Evolutionary conservation across 768 basidiomycete genomes (phyloP), one percentile per base, ranked within the genome.

Genomic region (Austroboletus eburneus): DNA sequence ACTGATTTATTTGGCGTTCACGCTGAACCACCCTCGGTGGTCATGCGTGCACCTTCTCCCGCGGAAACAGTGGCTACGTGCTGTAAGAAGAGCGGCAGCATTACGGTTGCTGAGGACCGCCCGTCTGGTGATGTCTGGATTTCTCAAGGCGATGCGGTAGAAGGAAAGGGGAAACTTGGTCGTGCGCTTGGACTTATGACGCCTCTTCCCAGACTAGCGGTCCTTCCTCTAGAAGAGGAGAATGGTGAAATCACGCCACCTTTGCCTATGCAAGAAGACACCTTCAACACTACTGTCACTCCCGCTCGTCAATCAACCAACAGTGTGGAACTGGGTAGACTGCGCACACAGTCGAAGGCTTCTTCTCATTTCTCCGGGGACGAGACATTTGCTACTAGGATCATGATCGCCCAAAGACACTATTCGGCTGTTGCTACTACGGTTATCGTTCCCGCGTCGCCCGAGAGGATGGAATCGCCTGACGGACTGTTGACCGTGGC

Each of bases 71-170:
- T 64, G 20, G 51, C 52, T 20, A 43, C 40, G 5, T 53, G 49
- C 34, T 24, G 37, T 63, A 85, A 83, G 61, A 77, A 78, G 45
- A 83, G 81, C 62, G 78, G 74, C 39, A 80, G 77, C 50, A 53
- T 69, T 42, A 85, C 82, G 17, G 78, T 85, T 33, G 79, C 87
- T 18, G 83, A 87, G 62, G 79, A 78, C 23, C 77, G 82, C 25
- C 80, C 82, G 39, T 85, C 83, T 54, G 82, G 83, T 21, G 85
- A 87, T 55, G 79, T 87, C 23, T 87, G 86, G 86, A 64, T 87
- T 52, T 62, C 77, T 12, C 83, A 82, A 44, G 83, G 85, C n/a
- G 79, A 87, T 49, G 85, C 85, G 7, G 69, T 83, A 18, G 81
- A 83, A 40, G 81, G 81, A 2, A 84, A 81, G 62, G 68, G 69